Base-by-base conservation (phyloP, 306 rosid species). In the Arachis stenosperma region DNA sequence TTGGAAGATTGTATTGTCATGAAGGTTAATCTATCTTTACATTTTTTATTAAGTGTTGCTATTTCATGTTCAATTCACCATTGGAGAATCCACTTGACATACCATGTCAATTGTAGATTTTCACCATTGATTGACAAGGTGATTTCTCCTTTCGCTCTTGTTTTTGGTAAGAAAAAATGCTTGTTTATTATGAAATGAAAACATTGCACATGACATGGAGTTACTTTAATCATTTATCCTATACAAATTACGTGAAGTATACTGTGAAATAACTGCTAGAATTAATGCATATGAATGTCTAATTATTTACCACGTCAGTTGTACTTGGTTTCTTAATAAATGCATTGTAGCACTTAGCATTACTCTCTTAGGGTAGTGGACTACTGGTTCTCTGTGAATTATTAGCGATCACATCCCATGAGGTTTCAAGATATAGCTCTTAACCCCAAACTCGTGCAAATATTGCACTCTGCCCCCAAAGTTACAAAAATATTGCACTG, bases 1-100 rank as follows among this genome's bases (percentile, higher is more conserved):
- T 83, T 89, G 84, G 96, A 91, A 73, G 97, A 91, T 86, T 89
- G 96, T 61, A 87, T 91, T 78, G 97, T 91, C 8, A 91, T 91
- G 97, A 89, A 84, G 97, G 97, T 91, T 65, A 61, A 92, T 51
- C 65, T 12, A 13, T 15, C 14, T 13, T 52, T 50, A 43, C 63
- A 5, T 33, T 55, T 63, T n/a, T 50, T 48, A 5, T 15, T 17
- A 14, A 61, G 4, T 55, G 10, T 56, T 40, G 43, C 6, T 4
- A 4, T 15, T 33, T 36, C 53, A 9, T 50, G 39, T 36, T 56
- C 50, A 17, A 65, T 46, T 54, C 44, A 36, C 53, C 58, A 48
- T 41, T 33, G 37, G 37, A 33, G 37, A 33, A 33, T 33, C 37
- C 37, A 33, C 37, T 33, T 33, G 37, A 33, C 37, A 4, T 33